phyloP scores from a whole-genome alignment of 768 basidiomycete species.

The Suillus variegatus region DNA sequence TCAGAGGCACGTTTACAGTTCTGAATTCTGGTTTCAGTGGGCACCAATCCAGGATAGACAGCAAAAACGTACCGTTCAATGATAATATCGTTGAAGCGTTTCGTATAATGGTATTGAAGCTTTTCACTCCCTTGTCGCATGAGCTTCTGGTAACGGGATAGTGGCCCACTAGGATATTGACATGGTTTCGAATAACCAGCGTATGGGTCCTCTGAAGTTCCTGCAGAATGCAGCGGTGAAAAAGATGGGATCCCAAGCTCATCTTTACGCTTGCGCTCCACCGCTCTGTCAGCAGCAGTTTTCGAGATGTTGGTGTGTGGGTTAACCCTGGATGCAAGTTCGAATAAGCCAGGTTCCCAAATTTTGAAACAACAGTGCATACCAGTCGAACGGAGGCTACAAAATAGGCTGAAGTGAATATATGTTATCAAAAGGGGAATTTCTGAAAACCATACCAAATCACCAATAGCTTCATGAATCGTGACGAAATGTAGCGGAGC shows the following conservation, averaged over 20 bases:
- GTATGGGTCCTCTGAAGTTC: conserved; percentile 18
- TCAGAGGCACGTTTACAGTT: conserved; percentile 48
- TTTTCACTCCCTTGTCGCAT: conserved; percentile 34
- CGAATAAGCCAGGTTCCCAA: conserved; percentile 2
- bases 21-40: background rate
- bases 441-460: conserved; percentile 51
- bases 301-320: conserved; percentile 46
- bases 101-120: conserved; percentile 61
- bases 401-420: conserved; percentile 9
- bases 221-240: conserved; percentile 33
- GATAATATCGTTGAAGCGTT: conserved; percentile 36
- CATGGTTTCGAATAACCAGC: conserved; percentile 51
- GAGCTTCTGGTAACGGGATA: conserved; percentile 43
- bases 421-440: conserved; percentile 6
- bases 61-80: conserved; percentile 52
- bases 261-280: conserved; percentile 36
- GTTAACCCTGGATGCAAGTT: conserved; percentile 46
- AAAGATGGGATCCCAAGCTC: conserved; percentile 46
- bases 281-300: conserved; percentile 35
- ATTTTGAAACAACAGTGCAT: conserved; percentile 9
- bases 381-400: conserved; percentile 76
- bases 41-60: background rate
- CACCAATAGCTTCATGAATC: conserved; percentile 65
- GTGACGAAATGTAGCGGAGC: conserved; percentile 64
- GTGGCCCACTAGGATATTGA: conserved; percentile 45